Percentiles rank a stretch among this genome's conserved stretches.
These are phyloP conservation scores for Fusarium mexicanum DNA, from an alignment of 2,329 filamentous ascomycete genomes.

Conservation along the genomic window DNA sequence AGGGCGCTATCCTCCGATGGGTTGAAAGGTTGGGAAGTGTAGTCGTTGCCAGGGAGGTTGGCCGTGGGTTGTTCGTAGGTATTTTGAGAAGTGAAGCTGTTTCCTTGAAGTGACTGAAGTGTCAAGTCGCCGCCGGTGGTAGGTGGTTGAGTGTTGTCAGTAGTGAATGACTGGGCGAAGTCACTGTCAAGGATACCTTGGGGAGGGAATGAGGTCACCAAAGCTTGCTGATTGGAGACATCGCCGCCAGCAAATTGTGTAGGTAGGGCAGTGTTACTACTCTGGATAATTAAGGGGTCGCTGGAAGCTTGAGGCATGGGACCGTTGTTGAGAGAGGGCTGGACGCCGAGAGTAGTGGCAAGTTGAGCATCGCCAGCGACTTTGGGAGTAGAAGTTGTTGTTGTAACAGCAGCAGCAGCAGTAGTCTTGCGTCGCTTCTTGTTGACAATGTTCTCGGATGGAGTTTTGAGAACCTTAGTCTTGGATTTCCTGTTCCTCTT, in stretches of 20 bases:
- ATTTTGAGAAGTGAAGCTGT: neutral
- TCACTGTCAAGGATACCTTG: neutral
- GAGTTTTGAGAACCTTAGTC: neutral
- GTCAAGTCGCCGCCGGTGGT: neutral
- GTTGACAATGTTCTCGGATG: neutral
- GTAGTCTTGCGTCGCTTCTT: conserved; percentile 10
- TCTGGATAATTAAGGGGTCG: neutral
- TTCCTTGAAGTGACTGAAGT: neutral
- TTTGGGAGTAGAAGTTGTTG: neutral
- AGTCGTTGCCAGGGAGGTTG: neutral
- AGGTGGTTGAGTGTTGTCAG: neutral
- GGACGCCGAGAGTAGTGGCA: neutral
- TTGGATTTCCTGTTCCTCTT: neutral
- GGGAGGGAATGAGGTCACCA: neutral
- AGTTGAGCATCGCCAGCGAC: neutral
- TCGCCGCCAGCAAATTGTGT: neutral
- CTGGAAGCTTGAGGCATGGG: neutral
- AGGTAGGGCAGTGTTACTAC: neutral
- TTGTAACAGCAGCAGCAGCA: neutral
- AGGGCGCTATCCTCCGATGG: neutral
- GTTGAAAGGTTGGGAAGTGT: neutral
- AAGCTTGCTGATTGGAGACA: neutral
- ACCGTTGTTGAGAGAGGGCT: neutral
- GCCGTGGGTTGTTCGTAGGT: neutral
- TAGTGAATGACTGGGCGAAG: neutral